Base-by-base conservation (phyloP, 1,139 yeast species). In the Yamadazyma jaroonii region DNA sequence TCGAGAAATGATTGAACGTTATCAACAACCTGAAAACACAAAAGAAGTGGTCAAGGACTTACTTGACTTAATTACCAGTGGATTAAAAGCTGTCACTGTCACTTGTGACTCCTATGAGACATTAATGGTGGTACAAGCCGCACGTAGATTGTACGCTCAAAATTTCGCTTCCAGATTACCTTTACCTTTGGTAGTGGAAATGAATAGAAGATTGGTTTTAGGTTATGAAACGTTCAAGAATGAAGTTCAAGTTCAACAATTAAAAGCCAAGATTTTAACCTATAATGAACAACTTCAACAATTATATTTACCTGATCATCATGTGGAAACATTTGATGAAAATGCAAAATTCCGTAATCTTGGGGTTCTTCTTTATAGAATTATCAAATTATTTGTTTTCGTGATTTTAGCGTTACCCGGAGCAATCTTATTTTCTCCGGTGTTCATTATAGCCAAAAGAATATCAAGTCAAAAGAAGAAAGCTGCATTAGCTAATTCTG, bases 51-150 rank as follows among this genome's bases (percentile, higher is more conserved):
- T 89, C 9, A 77, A 78, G 39, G 81, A 81, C 37, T 67, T 90
- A 29, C 69, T 92, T 49, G 87, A 83, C 28, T 70, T 76, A 11
- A 77, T 90, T 34, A 81, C 92, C 6, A 77, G 81, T 44, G 90
- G 95, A 11, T 70, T 92, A 45, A 81, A 81, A 50, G 82, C 95
- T 2, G 97, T 90, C 15, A 90, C 97, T 1, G 95, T 90, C 3
- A 82, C 90, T 12, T 86, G 96, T 56, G 85, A 89, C 13, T 97
- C 90, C 56, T 92, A 83, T 61, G 97, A 90, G 48, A 88, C 96
- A 9, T 68, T 92, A 42, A 86, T 89, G 84, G 88, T 87, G 21
- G 82, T 90, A 34, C 98, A 92, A 61, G 96, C 96, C 4, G 95
- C 95, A 17, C 77, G 97, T 61, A 73, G 98, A 54, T 72, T 92